Base-by-base conservation (phyloP, 345 rosid genomes). In the Hirschfeldia incana region DNA sequence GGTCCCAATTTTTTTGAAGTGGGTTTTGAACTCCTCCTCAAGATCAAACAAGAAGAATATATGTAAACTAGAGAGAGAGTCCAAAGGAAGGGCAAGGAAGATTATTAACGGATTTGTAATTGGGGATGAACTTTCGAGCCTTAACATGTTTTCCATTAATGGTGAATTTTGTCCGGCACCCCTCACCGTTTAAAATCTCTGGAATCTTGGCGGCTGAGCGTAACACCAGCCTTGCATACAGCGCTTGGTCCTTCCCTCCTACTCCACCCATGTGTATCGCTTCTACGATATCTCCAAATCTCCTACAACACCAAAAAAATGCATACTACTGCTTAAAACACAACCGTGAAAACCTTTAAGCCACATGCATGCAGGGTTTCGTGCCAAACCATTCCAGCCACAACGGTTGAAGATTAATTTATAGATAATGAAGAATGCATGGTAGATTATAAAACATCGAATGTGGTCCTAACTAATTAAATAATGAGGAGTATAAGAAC, bases 261-360 rank as follows among this genome's bases (percentile, higher is more conserved):
- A 15, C 59, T 15, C 26, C 59, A 53, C 59, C 59, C 59, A 53
- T 16, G 59, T 53, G 59, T 53, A 53, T 53, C 8, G 59, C 59
- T 53, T 53, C 59, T 16, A 53, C 9, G 16, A 53, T 53, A 16
- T 53, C 59, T 16, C 59, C 59, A 53, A 53, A 53, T 53, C 59
- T 53, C 59, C 59, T 53, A n/a, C 59, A 53, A 53, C 59, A 15
- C 59, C 59, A 53, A 53, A 51, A 53, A 53, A n/a, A n/a, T n/a
- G 26, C 6, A 53, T 53, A 15, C 59, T 53, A 53, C 59, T 16
- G 9, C 6, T 15, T 49, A 46, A 42, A 46, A 46, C 55, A 12
- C 57, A n/a, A n/a, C 57, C 16, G 17, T 49, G 53, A 46, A 10
- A 46, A 46, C 3, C 53, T 12, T 13, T 13, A 42, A 46, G 13